These are phyloP conservation scores for Arthroderma sp. DNA, from an alignment of 2,329 filamentous ascomycete species.

Conservation along the genomic window DNA sequence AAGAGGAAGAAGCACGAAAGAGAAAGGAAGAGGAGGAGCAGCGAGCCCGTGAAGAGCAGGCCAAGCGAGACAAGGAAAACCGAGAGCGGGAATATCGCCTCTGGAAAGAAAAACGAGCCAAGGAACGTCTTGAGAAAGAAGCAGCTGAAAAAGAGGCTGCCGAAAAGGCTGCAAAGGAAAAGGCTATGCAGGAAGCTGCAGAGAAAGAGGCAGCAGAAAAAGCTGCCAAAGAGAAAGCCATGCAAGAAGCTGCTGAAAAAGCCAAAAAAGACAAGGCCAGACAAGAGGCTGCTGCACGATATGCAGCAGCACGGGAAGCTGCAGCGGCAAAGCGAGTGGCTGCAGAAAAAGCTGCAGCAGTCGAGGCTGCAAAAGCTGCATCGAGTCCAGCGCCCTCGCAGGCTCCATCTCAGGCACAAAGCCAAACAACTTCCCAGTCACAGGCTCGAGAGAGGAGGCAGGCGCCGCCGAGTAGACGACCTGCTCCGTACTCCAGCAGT, in stretches of 20 bases:
- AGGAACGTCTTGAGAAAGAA: slow-evolving; percentile 13
- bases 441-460: slow-evolving; percentile 29
- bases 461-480: not conserved
- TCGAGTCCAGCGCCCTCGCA: slow-evolving; percentile 16
- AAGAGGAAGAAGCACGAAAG: slow-evolving; percentile 25
- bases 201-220: slow-evolving; percentile 23
- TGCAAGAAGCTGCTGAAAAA: slow-evolving; percentile 14
- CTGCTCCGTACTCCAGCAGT: slow-evolving; percentile 19
- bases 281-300: slow-evolving; percentile 13
- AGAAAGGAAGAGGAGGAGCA: slow-evolving; percentile 26
- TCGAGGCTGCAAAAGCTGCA: slow-evolving; percentile 18
- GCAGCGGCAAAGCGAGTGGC: slow-evolving; percentile 21
- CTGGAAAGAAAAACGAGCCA: slow-evolving; percentile 27
- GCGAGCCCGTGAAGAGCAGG: slow-evolving; percentile 28
- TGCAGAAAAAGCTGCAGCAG: slow-evolving; percentile 26
- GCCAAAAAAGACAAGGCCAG: slow-evolving; percentile 12
- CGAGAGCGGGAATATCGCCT: slow-evolving; percentile 28
- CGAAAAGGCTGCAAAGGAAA: slow-evolving; percentile 12
- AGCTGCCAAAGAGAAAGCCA: slow-evolving; percentile 14
- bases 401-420: slow-evolving; percentile 12
- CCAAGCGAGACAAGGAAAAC: slow-evolving; percentile 26
- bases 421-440: slow-evolving; percentile 18
- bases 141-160: slow-evolving; percentile 14
- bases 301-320: slow-evolving; percentile 23
- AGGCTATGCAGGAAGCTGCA: slow-evolving; percentile 9